Evolutionary conservation across 176 grass and related monocot species (phyloP), one percentile per base, ranked within the genome.

Genomic region (Oryza longistaminata): DNA sequence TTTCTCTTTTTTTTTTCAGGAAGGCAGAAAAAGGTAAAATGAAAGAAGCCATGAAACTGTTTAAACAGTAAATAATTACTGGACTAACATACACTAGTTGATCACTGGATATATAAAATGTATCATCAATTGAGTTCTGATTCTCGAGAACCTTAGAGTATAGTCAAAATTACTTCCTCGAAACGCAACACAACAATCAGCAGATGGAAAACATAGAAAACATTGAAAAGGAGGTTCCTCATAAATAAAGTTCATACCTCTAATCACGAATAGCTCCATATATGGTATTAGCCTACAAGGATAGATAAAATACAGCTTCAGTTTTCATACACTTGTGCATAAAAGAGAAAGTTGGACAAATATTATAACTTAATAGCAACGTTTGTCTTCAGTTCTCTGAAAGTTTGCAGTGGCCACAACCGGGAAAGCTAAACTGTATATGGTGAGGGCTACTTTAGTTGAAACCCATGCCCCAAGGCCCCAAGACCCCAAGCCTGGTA

Each of bases 181-280:
- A 45, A 75, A 68, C 26, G 46, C 22, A 71, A 73, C 12, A 53
- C 3, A 73, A 62, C 29, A 82, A 68, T n/a, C 29, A 74, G 45
- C 35, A 78, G 19, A 6, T 53, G 42, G 22, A 48, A 58, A 11
- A 34, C 27, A 61, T n/a, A 34, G 16, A 74, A 9, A 75, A 16
- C n/a, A 70, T 74, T 11, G 37, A 62, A 69, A 80, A 31, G 0
- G 11, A 7, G 71, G 34, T 25, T n/a, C 22, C 43, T 68, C 10
- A 14, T 34, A 68, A 43, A 62, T 50, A 58, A 70, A 45, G 78
- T 74, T 39, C 52, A 75, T 95, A 94, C 96, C 91, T 98, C 96
- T 52, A 98, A 82, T 61, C 96, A 10, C 91, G 91, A 71, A 95
- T 82, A 88, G 93, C 93, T 73, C 96, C 96, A 83, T 91, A 95